Percentiles rank a stretch among this genome's conserved stretches.
Conservation (phyloP, 306 rosid species). For the Castanopsis chinensis region DNA sequence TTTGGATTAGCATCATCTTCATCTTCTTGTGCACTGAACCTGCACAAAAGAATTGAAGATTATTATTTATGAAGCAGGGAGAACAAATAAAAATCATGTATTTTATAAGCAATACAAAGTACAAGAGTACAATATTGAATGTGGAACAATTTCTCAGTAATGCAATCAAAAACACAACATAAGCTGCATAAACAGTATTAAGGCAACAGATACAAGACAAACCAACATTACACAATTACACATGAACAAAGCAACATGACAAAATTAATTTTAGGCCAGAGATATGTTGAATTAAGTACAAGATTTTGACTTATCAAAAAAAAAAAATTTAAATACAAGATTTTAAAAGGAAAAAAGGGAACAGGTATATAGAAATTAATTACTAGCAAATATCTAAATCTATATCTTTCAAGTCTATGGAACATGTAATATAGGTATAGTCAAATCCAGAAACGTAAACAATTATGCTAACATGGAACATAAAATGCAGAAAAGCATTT, state of each 20-base stretch:
- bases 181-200: constrained; percentile 16
- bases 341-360: neutral
- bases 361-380: neutral
- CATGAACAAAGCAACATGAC: neutral
- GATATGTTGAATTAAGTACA: neutral
- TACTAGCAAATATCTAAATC: neutral
- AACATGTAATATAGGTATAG: neutral
- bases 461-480: neutral
- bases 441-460: neutral
- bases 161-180: constrained; percentile 17
- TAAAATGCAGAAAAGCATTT: too few species aligned
- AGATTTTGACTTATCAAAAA: neutral
- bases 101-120: neutral
- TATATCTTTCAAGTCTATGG: neutral
- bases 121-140: neutral
- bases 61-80: constrained; percentile 11
- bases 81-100: neutral
- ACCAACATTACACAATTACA: too few species aligned
- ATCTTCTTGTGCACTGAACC: constrained; percentile 97
- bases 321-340: neutral
- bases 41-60: constrained; percentile 23
- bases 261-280: neutral
- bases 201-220: too few species aligned
- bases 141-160: constrained; percentile 6
- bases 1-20: constrained; percentile 81